These are phyloP conservation scores for Penicillium subrubescens DNA, from an alignment of 495 filamentous ascomycete species.

Conservation along the genomic window DNA sequence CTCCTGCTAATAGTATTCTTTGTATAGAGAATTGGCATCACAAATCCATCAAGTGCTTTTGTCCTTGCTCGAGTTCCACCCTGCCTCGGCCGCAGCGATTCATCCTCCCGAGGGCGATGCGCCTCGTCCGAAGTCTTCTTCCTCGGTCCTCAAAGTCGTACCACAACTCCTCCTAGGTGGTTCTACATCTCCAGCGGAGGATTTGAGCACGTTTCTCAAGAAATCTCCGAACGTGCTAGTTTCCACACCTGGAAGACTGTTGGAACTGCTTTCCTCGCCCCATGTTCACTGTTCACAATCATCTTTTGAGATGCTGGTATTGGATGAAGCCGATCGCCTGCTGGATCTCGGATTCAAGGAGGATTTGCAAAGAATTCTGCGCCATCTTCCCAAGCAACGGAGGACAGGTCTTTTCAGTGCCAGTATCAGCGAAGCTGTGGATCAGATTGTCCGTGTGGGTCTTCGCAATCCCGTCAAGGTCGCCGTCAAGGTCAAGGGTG, in stretches of 20 bases:
- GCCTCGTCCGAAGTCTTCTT: conserved; percentile 50
- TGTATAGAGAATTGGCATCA: conserved; percentile 76
- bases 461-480: conserved; percentile 93
- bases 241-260: conserved; percentile 83
- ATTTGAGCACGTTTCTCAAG: conserved; percentile 78
- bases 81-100: conserved; percentile 67
- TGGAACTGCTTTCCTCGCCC: conserved; percentile 86
- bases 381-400: conserved; percentile 85
- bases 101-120: conserved; percentile 55
- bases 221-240: conserved; percentile 83
- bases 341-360: conserved; percentile 95
- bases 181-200: conserved; percentile 77
- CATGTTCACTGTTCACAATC: conserved; percentile 88
- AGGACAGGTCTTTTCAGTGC: conserved; percentile 94
- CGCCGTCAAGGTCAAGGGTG: conserved; percentile 85
- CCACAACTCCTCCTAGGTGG: conserved; percentile 92
- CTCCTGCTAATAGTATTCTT: conserved; percentile 14
- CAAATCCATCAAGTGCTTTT: conserved; percentile 87
- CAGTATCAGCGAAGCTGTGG: conserved; percentile 86
- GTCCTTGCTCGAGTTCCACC: conserved; percentile 79
- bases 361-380: conserved; percentile 81
- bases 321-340: conserved; percentile 92
- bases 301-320: conserved; percentile 84
- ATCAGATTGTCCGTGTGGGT: conserved; percentile 88
- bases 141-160: conserved; percentile 60